Evolutionary conservation across 306 rosid species (phyloP).

Genomic region (Cicer judaicum): DNA sequence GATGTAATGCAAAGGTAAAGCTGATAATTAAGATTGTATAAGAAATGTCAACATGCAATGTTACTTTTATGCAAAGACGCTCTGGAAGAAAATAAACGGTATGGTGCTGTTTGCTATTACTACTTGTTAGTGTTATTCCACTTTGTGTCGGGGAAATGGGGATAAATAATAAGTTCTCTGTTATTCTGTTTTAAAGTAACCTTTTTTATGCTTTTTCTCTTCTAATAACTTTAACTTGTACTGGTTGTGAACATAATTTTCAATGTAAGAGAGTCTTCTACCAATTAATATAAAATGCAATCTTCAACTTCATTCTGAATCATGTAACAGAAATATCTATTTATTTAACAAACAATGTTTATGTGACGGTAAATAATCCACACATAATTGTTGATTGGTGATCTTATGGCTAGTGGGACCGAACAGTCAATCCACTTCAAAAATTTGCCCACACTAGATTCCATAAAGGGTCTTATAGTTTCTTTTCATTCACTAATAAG

Average conservation of each 20-base stretch:
- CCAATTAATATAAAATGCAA: slow-evolving; percentile 9
- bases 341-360: neutral
- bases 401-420: slow-evolving; percentile 59
- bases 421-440: slow-evolving; percentile 39
- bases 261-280: neutral
- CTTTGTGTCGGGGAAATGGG: slow-evolving; percentile 65
- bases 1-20: slow-evolving; percentile 45
- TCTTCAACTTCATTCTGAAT: slow-evolving; percentile 32
- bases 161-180: slow-evolving; percentile 61
- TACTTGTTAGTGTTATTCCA: slow-evolving; percentile 40
- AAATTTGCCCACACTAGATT: slow-evolving; percentile 45
- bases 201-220: slow-evolving; percentile 38
- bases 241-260: neutral
- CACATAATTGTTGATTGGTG: slow-evolving; percentile 49
- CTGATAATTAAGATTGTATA: slow-evolving; percentile 51
- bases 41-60: slow-evolving; percentile 52
- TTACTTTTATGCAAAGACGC: slow-evolving; percentile 43
- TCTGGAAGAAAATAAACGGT: slow-evolving; percentile 44
- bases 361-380: slow-evolving; percentile 32
- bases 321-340: slow-evolving; percentile 10
- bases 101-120: slow-evolving; percentile 7
- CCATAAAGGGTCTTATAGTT: slow-evolving; percentile 43
- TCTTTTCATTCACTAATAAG: slow-evolving; percentile 40
- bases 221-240: slow-evolving; percentile 2
- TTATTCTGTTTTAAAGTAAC: slow-evolving; percentile 41